Evolutionary conservation across 805 yeast species (phyloP).

Genomic region (Tanozyma kutaoensis): DNA sequence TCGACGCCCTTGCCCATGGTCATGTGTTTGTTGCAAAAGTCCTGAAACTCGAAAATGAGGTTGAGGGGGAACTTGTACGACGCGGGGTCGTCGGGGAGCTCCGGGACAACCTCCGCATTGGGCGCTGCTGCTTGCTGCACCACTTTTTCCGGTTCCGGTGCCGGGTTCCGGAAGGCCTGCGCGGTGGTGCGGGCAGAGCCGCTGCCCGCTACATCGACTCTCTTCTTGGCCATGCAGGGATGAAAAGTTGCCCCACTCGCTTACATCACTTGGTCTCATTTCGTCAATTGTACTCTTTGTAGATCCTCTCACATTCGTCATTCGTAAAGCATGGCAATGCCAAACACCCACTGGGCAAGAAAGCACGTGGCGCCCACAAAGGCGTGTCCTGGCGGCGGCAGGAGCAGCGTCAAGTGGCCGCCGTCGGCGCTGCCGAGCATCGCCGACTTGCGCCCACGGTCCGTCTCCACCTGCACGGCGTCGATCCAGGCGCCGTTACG

Average conservation of each 20-base stretch:
- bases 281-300: no score
- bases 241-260: no score
- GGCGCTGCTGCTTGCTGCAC: neutral
- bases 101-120: neutral
- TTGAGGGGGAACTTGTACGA: constrained; percentile 5
- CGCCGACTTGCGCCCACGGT: constrained; percentile 36
- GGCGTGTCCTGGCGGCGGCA: constrained; percentile 48
- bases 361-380: no score
- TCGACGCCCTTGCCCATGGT: constrained; percentile 17
- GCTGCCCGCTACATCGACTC: constrained; percentile 1
- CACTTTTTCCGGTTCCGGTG: constrained; percentile 1
- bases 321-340: no score
- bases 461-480: constrained; percentile 63
- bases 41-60: constrained; percentile 18
- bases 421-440: constrained; percentile 63
- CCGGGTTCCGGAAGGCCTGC: constrained; percentile 4
- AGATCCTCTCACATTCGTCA: no score
- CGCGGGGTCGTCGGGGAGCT: constrained; percentile 1
- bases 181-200: constrained; percentile 8
- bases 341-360: no score
- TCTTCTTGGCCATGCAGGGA: no score
- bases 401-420: constrained; percentile 36
- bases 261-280: no score
- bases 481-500: constrained; percentile 86
- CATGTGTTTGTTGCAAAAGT: constrained; percentile 22